phyloP scores from a whole-genome alignment of 2,329 filamentous ascomycete species.

The Botryosphaeria dothidea region DNA sequence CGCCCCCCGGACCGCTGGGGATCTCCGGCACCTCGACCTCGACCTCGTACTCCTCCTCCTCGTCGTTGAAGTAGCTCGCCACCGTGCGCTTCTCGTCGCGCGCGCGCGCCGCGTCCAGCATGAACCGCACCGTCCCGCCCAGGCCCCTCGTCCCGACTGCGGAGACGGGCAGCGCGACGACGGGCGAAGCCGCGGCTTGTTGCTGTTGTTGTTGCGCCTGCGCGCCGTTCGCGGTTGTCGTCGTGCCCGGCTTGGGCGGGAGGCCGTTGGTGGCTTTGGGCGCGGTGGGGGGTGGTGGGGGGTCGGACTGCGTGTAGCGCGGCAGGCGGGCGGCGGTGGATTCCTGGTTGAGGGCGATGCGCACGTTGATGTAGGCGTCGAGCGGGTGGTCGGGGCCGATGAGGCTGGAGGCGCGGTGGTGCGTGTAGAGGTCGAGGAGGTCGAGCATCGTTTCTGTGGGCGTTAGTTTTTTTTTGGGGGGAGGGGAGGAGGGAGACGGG shows the following conservation, averaged over 20 bases:
- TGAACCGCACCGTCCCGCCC: conserved; percentile 83
- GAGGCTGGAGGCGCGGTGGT: conserved; percentile 73
- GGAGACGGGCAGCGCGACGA: conserved; percentile 26
- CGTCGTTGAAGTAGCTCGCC: conserved; percentile 67
- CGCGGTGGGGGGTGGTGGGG: conserved; percentile 47
- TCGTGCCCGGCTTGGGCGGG: conserved; percentile 28
- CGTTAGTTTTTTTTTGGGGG: neutral
- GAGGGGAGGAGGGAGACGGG: neutral
- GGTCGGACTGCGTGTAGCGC: conserved; percentile 41
- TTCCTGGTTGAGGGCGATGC: conserved; percentile 84
- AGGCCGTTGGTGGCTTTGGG: conserved; percentile 24
- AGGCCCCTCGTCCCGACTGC: conserved; percentile 46
- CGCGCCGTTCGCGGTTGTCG: conserved; percentile 24
- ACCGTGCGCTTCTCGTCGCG: conserved; percentile 69
- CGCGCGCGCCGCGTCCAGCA: conserved; percentile 78
- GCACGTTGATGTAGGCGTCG: conserved; percentile 79
- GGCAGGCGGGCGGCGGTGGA: conserved; percentile 58
- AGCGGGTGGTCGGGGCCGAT: conserved; percentile 72
- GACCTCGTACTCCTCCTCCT: conserved; percentile 74
- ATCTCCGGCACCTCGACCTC: conserved; percentile 67
- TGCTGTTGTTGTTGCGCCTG: conserved; percentile 36
- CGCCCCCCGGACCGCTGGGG: too few species aligned
- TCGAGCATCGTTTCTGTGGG: conserved; percentile 80
- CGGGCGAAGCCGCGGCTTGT: conserved; percentile 40
- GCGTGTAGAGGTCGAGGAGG: conserved; percentile 87